phyloP scores from a whole-genome alignment of 75 land plant genomes.

The Cupressus sempervirens region DNA sequence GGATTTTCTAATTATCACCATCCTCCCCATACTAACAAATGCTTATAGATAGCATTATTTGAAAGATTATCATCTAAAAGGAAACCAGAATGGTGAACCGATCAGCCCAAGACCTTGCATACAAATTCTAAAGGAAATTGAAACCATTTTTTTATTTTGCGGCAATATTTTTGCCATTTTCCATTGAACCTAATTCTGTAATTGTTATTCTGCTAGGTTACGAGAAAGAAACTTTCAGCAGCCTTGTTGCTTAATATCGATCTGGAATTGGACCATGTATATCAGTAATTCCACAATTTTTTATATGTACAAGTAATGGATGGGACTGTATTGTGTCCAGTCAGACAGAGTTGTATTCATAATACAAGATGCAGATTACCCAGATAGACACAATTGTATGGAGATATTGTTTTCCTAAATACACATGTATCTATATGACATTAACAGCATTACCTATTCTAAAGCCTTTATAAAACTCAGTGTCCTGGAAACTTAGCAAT shows the following conservation, averaged over 20 bases:
- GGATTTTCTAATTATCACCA: background rate
- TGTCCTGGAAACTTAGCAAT: background rate
- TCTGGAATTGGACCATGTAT: background rate
- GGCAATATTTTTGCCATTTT: background rate
- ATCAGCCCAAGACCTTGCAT: background rate
- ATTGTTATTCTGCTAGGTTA: background rate
- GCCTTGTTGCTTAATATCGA: background rate
- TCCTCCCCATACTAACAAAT: background rate
- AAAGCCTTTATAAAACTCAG: background rate
- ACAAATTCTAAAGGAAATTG: background rate
- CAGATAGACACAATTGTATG: background rate
- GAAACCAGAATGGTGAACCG: background rate
- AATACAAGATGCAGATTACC: background rate
- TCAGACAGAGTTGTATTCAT: too few species aligned
- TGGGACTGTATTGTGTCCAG: too few species aligned
- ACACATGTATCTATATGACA: background rate
- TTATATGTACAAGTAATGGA: too few species aligned
- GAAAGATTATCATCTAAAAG: background rate
- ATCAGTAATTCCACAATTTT: background rate
- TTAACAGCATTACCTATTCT: background rate
- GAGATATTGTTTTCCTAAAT: background rate
- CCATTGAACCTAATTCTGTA: background rate
- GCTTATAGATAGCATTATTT: background rate
- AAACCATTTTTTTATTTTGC: background rate
- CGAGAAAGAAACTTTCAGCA: background rate